Percentiles rank a stretch among this genome's conserved stretches.
These are phyloP conservation scores for Talaromyces verruculosus DNA, from an alignment of 2,329 filamentous ascomycete species.

Conservation along the genomic window DNA sequence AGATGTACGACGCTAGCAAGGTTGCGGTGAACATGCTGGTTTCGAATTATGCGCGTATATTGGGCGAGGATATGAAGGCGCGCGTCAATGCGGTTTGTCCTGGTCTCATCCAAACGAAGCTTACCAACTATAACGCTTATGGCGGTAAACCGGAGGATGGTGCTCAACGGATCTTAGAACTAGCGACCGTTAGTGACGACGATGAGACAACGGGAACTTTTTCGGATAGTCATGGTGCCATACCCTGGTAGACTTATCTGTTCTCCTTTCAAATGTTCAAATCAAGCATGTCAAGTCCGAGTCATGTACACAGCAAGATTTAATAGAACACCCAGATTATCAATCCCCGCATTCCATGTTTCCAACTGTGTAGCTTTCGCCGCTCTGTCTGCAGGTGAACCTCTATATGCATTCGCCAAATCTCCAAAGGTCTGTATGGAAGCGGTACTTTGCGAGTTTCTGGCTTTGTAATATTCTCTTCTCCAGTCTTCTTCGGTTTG, in stretches of 20 bases:
- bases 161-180: conserved; percentile 13
- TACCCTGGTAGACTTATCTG: conserved; percentile 11
- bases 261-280: neutral
- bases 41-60: conserved; percentile 15
- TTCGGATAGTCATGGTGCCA: conserved; percentile 9
- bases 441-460: conserved; percentile 10
- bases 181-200: conserved; percentile 19
- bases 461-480: conserved; percentile 9
- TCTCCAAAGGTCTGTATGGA: conserved; percentile 13
- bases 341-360: conserved; percentile 18
- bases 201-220: conserved; percentile 19
- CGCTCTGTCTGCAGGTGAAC: neutral
- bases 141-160: conserved; percentile 13
- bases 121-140: conserved; percentile 2
- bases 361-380: conserved; percentile 18
- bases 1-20: conserved; percentile 44
- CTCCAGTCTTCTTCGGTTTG: conserved; percentile 18
- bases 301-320: conserved; percentile 18
- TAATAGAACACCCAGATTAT: conserved; percentile 19
- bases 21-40: conserved; percentile 44
- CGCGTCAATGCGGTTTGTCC: conserved; percentile 17
- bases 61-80: conserved; percentile 15
- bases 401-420: conserved; percentile 13
- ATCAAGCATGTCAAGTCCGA: neutral
- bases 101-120: conserved; percentile 18